These are phyloP conservation scores for Trichoderma semiorbis DNA, from an alignment of 2,329 filamentous ascomycete genomes.

Conservation along the genomic window DNA sequence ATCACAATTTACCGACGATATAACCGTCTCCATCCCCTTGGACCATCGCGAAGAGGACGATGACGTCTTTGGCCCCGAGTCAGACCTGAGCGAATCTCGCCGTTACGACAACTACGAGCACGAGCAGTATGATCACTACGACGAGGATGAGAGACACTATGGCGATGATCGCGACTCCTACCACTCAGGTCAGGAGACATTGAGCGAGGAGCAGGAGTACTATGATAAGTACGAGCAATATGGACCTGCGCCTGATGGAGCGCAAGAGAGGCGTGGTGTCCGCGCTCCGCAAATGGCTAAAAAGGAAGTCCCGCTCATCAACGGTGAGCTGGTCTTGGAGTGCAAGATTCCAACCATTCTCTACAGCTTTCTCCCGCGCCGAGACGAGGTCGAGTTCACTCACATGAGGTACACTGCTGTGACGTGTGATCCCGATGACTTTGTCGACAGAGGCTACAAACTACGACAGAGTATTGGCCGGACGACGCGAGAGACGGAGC, in stretches of 20 bases:
- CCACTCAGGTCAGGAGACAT: conserved; percentile 49
- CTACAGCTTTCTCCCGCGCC: conserved; percentile 90
- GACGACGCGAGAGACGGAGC: conserved; percentile 83
- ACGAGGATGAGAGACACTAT: conserved; percentile 59
- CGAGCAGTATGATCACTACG: conserved; percentile 44
- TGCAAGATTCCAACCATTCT: conserved; percentile 99
- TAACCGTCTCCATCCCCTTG: conserved; percentile 70
- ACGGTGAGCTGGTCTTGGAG: conserved; percentile 94
- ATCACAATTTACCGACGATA: conserved; percentile 60
- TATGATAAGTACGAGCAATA: conserved; percentile 71
- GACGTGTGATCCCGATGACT: conserved; percentile 96
- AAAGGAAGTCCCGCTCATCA: conserved; percentile 94
- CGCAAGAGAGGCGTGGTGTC: conserved; percentile 83
- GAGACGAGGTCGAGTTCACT: conserved; percentile 94
- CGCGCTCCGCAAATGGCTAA: conserved; percentile 83
- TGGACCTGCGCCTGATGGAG: conserved; percentile 79
- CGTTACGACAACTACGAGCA: neutral
- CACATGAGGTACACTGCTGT: conserved; percentile 99
- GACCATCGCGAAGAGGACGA: conserved; percentile 57
- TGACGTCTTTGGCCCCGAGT: conserved; percentile 69
- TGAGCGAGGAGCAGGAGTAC: conserved; percentile 45
- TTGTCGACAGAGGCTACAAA: conserved; percentile 83
- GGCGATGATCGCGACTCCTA: conserved; percentile 56
- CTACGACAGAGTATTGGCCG: conserved; percentile 84
- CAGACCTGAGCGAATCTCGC: conserved; percentile 52